A percentile compares a stretch with the other conserved stretches of the same genome.
Evolutionary conservation across 1,284 basidiomycete genomes (phyloP).

Genomic region (Xanthoconium separans): DNA sequence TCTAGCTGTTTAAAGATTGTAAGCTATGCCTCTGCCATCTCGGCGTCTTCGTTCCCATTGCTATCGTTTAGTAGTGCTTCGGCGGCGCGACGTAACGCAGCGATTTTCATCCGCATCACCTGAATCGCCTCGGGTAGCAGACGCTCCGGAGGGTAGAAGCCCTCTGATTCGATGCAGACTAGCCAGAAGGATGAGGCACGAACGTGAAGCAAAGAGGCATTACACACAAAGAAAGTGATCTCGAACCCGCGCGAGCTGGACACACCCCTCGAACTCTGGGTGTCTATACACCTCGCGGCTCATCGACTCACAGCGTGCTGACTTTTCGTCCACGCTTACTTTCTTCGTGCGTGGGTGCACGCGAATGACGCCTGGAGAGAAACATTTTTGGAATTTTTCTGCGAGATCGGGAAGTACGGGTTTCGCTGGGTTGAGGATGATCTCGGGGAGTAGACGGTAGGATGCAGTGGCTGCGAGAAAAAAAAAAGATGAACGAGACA

Average conservation of each 20-base stretch:
- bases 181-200: slow-evolving; percentile 3
- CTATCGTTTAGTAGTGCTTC: slow-evolving; percentile 47
- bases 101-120: slow-evolving; percentile 84
- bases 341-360: slow-evolving; percentile 58
- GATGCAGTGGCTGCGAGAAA: slow-evolving; percentile 84
- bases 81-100: slow-evolving; percentile 56
- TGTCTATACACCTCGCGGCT: slow-evolving; percentile 92
- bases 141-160: slow-evolving; percentile 82
- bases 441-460: slow-evolving; percentile 89
- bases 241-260: slow-evolving; percentile 82
- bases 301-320: slow-evolving; percentile 86
- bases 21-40: slow-evolving; percentile 36
- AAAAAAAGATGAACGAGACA: neutral
- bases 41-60: slow-evolving; percentile 36
- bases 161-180: slow-evolving; percentile 92
- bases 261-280: slow-evolving; percentile 85
- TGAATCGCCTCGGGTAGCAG: slow-evolving; percentile 83
- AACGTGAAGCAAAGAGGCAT: neutral
- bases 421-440: slow-evolving; percentile 66
- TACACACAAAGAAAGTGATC: slow-evolving; percentile 92
- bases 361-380: slow-evolving; percentile 87
- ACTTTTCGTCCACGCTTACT: slow-evolving; percentile 59
- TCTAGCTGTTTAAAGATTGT: slow-evolving; percentile 7
- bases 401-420: slow-evolving; percentile 64
- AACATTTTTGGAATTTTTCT: slow-evolving; percentile 85